Percentiles rank a stretch among this genome's conserved stretches.
Conservation (phyloP, 768 basidiomycete genomes). For the Pilatotrama ljubarskyi region DNA sequence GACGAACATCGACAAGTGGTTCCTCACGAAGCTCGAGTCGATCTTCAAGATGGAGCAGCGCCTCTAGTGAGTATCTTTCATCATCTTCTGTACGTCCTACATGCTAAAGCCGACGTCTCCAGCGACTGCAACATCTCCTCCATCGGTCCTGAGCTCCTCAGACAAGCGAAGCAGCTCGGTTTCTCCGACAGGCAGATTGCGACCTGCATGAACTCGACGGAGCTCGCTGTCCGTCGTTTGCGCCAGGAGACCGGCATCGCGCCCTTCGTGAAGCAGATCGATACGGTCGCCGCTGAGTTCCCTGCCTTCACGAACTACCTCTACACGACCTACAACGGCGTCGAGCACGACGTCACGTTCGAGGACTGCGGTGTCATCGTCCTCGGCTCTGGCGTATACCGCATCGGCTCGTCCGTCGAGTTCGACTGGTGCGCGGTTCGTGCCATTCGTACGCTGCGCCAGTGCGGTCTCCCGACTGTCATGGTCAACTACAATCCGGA, state of each 20-base stretch:
- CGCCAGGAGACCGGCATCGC: constrained; percentile 81
- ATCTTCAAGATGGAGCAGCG: constrained; percentile 80
- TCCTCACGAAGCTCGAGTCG: constrained; percentile 84
- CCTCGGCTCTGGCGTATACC: constrained; percentile 96
- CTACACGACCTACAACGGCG: constrained; percentile 97
- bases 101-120: constrained; percentile 4
- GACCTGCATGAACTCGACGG: constrained; percentile 79
- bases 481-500: constrained; percentile 99
- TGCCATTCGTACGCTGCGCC: constrained; percentile 92
- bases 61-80: constrained; percentile 58
- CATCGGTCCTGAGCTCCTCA: constrained; percentile 61
- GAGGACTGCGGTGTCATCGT: constrained; percentile 95
- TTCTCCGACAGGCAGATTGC: constrained; percentile 96
- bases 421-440: constrained; percentile 99
- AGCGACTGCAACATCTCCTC: constrained; percentile 67
- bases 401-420: constrained; percentile 98
- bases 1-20: constrained; percentile 99
- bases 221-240: constrained; percentile 87
- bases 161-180: constrained; percentile 89
- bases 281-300: constrained; percentile 98
- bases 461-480: constrained; percentile 91
- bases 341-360: constrained; percentile 90
- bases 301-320: constrained; percentile 99
- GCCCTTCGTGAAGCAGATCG: constrained; percentile 98
- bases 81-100: not conserved